These are phyloP conservation scores for Suaeda aralocaspica DNA, from an alignment of 148 eudicot species.

Conservation along the genomic window DNA sequence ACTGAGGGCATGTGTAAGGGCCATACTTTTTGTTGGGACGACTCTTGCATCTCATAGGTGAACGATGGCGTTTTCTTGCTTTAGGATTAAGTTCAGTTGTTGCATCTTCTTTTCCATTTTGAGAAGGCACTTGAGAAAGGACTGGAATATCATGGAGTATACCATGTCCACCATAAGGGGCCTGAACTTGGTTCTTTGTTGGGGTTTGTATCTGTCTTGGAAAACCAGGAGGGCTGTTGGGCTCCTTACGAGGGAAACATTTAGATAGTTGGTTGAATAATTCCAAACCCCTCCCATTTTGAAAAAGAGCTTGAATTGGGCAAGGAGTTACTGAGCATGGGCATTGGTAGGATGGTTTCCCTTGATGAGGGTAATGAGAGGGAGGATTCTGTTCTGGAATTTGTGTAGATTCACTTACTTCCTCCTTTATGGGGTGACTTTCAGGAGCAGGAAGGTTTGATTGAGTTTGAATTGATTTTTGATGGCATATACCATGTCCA, in stretches of 20 bases:
- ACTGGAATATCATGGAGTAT: too few species aligned
- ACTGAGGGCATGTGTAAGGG: slow-evolving; percentile 19
- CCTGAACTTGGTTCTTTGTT: too few species aligned
- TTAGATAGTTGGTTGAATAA: too few species aligned
- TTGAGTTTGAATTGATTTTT: not conserved
- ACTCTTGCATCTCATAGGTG: slow-evolving; percentile 3
- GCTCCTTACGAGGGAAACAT: too few species aligned
- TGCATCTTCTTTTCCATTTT: not conserved
- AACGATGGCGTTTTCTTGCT: not conserved
- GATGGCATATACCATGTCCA: not conserved
- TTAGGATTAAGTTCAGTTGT: not conserved
- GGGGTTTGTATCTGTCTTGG: too few species aligned
- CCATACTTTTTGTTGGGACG: slow-evolving; percentile 12
- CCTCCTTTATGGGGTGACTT: not conserved
- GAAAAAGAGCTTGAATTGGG: too few species aligned
- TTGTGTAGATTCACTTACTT: not conserved
- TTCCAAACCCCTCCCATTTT: too few species aligned
- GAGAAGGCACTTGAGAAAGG: not conserved
- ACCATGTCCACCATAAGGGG: too few species aligned
- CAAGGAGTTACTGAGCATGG: too few species aligned
- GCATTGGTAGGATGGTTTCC: too few species aligned
- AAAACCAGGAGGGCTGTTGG: too few species aligned
- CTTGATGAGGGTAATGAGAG: too few species aligned
- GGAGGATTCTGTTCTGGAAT: not conserved
- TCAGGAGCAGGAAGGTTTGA: slow-evolving; percentile 1